A percentile compares a stretch with the other conserved stretches of the same genome.
phyloP scores from a whole-genome alignment of 495 filamentous ascomycete genomes.

The Daldinia decipiens region DNA sequence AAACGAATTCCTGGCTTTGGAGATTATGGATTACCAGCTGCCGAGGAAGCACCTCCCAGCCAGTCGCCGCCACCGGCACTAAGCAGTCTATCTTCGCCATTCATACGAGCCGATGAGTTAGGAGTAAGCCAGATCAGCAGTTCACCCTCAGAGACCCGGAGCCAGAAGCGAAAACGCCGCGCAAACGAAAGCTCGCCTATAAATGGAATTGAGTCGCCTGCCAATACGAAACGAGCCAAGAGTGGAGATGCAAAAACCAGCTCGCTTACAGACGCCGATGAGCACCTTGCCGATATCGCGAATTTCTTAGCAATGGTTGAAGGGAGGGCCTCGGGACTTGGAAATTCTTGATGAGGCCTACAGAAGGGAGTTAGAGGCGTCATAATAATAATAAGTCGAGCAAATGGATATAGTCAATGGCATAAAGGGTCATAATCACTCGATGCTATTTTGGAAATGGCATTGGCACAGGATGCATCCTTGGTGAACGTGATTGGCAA shows the following conservation, averaged over 20 bases:
- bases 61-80: constrained; percentile 31
- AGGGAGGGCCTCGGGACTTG: neutral
- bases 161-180: constrained; percentile 42
- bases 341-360: neutral
- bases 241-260: constrained; percentile 19
- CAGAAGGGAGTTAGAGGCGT: neutral
- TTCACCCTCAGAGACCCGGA: constrained; percentile 22
- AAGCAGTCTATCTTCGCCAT: constrained; percentile 11
- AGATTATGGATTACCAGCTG: constrained; percentile 42
- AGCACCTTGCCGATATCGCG: constrained; percentile 43
- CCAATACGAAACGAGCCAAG: constrained; percentile 36
- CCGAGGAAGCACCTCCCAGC: constrained; percentile 22
- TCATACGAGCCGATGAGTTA: constrained; percentile 5
- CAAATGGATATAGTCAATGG: constrained; percentile 2
- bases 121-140: constrained; percentile 10
- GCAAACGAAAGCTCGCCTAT: constrained; percentile 25
- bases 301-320: constrained; percentile 34
- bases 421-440: neutral
- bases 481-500: neutral
- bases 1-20: constrained; percentile 44
- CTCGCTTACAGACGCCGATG: constrained; percentile 16
- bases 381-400: neutral
- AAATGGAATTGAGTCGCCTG: constrained; percentile 20
- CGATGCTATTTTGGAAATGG: neutral
- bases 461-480: constrained; percentile 2